These are phyloP conservation scores for Sporothrix mexicana DNA, from an alignment of 2,329 filamentous ascomycete species.

Conservation along the genomic window DNA sequence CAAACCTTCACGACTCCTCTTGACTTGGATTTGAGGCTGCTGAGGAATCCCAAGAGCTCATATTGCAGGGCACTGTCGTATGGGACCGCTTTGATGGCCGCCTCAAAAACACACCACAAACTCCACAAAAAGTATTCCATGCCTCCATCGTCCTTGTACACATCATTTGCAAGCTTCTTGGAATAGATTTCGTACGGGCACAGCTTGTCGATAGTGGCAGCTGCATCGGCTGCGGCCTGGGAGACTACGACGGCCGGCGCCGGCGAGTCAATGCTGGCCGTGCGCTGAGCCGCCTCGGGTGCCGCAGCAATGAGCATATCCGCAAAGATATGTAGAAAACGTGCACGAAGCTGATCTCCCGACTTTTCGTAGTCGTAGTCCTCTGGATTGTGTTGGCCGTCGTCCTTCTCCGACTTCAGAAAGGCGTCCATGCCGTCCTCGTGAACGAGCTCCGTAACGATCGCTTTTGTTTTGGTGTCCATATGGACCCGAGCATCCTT, in stretches of 20 bases:
- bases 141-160: background rate
- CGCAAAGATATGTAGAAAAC: background rate
- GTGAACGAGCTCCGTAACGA: background rate
- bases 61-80: constrained; percentile 16
- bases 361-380: background rate
- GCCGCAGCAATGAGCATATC: constrained; percentile 18
- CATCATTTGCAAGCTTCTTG: background rate
- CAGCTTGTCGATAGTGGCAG: background rate
- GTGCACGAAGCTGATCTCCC: background rate
- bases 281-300: background rate
- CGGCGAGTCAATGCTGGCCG: background rate
- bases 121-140: background rate
- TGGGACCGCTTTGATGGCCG: background rate
- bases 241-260: background rate
- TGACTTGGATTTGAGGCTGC: background rate
- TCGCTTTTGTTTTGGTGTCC: constrained; percentile 1
- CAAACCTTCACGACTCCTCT: background rate
- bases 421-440: background rate
- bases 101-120: background rate
- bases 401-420: background rate
- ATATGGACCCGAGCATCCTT: background rate
- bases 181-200: background rate
- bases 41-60: background rate
- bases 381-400: background rate
- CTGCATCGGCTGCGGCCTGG: background rate